Conservation (phyloP, 2,329 filamentous ascomycete genomes). For the Emergomyces orientalis region DNA sequence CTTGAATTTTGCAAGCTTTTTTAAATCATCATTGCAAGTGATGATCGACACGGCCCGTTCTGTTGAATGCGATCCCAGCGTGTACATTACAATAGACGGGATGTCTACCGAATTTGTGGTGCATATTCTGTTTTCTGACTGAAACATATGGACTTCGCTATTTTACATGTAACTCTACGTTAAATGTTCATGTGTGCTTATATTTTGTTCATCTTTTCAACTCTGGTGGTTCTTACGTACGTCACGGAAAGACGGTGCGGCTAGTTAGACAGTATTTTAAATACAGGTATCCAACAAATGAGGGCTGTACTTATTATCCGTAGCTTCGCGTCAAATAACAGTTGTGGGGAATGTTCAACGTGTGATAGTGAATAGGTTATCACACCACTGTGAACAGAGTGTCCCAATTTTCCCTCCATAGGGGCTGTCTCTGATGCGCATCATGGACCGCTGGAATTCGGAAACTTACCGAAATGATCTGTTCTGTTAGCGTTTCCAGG, state of each 20-base stretch:
- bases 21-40: background rate
- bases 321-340: background rate
- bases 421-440: background rate
- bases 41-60: slow-evolving; percentile 7
- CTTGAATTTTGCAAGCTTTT: background rate
- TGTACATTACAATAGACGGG: slow-evolving; percentile 7
- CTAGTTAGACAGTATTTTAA: background rate
- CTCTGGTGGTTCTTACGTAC: background rate
- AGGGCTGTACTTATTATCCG: background rate
- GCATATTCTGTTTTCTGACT: slow-evolving; percentile 3
- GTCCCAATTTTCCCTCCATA: background rate
- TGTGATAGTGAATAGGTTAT: background rate
- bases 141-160: background rate
- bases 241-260: background rate
- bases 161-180: background rate
- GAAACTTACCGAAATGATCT: background rate
- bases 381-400: background rate
- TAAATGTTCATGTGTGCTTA: background rate
- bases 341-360: background rate
- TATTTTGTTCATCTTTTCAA: background rate
- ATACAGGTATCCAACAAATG: background rate
- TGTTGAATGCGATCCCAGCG: background rate
- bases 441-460: background rate
- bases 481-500: background rate
- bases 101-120: background rate